Conservation (phyloP, 2,329 filamentous ascomycete species). For the Ceratocystis lukuohia region DNA sequence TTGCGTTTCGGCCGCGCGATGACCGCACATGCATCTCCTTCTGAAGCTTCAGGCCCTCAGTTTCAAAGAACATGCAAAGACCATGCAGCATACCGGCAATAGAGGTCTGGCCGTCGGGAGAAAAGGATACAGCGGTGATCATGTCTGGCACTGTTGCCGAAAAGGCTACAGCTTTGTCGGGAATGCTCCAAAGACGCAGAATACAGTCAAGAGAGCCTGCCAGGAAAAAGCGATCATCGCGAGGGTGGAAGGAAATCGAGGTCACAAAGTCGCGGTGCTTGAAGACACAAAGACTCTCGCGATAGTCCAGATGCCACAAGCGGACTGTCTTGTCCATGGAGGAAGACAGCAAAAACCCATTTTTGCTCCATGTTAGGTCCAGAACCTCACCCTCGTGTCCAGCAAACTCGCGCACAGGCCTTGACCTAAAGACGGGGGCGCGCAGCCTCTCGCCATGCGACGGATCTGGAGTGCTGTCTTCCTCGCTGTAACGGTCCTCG, state of each 20-base stretch:
- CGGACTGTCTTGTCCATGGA: conserved; percentile 97
- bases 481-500: conserved; percentile 67
- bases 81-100: conserved; percentile 83
- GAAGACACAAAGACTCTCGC: conserved; percentile 84
- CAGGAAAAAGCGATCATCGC: conserved; percentile 90
- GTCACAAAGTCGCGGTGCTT: conserved; percentile 93
- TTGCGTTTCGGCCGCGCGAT: conserved; percentile 80
- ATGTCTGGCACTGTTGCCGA: conserved; percentile 66
- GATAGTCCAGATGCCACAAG: conserved; percentile 77
- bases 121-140: conserved; percentile 87
- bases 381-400: conserved; percentile 79
- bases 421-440: conserved; percentile 76
- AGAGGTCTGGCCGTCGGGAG: conserved; percentile 76
- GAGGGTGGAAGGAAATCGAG: conserved; percentile 85
- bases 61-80: conserved; percentile 81
- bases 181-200: conserved; percentile 87
- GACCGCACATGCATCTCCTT: conserved; percentile 89
- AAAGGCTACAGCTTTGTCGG: conserved; percentile 85
- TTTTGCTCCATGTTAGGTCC: conserved; percentile 96
- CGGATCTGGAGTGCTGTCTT: conserved; percentile 42
- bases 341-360: conserved; percentile 88
- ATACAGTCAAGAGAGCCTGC: conserved; percentile 85
- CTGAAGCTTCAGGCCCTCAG: conserved; percentile 71
- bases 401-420: conserved; percentile 63
- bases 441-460: conserved; percentile 53